Evolutionary conservation across 129 eudicot species (phyloP), one percentile per base, ranked within the genome.

Genomic region (Pittosporum tobira): DNA sequence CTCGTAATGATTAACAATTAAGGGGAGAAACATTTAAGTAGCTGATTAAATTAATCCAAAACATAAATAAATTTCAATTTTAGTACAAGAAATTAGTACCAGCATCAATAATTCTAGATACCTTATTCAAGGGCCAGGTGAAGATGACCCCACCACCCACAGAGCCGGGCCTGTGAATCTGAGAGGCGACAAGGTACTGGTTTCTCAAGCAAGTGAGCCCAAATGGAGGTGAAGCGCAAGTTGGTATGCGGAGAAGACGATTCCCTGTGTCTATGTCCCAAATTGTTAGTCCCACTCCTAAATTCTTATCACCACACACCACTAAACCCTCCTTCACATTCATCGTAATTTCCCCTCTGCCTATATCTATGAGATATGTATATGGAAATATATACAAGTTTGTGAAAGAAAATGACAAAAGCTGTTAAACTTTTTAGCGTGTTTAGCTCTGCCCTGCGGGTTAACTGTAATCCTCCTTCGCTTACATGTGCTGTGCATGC

Each of bases 111-210:
- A 24, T 47, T 29, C 26, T n/a, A 34, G 56, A 6, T 7, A 71
- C 82, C 82, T 71, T 71, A 36, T 75, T 66, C 67, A 76, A 57
- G 21, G 82, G 77, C 81, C 82, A 71, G 56, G 82, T 71, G 42
- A 76, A 76, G 66, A 76, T 67, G 72, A 76, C 71, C 15, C 81
- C 81, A 18, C 44, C 67, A n/a, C 69, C 73, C 23, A 76, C 81
- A 43, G 77, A 76, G 61, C 74, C 77, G 51, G 68, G 74, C 56
- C 60, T 63, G 46, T 65, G 74, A 59, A 78, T 73, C 63, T 78
- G 84, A 61, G 84, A 73, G 16, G 84, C 79, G 13, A 73, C 63
- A 25, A 78, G 58, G 61, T 73, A 73, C 54, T 73, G 71, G 48
- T 73, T 45, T 36, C 40, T 69, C 37, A 78, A 51, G 49, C 71